Percentiles rank a stretch among this genome's conserved stretches.
Conservation (phyloP, 75 land plant species). For the Isoetes taiwanensis region DNA sequence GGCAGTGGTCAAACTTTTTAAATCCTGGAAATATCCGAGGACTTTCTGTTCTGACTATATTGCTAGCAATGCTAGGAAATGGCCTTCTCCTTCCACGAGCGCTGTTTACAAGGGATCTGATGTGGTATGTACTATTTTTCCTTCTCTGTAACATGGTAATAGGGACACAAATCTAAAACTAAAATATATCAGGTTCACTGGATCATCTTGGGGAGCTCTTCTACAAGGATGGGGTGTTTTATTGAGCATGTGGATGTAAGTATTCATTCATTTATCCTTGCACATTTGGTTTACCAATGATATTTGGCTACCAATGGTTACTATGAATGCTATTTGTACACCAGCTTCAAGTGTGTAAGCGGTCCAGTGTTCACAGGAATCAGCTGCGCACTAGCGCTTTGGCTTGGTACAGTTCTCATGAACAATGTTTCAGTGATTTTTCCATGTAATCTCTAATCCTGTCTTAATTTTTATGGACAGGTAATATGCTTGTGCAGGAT, state of each 20-base stretch:
- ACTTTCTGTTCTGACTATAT: constrained; percentile 55
- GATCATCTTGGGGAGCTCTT: constrained; percentile 70
- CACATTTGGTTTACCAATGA: not conserved
- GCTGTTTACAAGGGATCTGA: constrained; percentile 69
- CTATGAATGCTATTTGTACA: not conserved
- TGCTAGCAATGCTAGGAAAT: constrained; percentile 87
- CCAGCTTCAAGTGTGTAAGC: constrained; percentile 13
- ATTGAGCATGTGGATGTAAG: constrained; percentile 62
- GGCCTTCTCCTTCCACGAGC: constrained; percentile 83
- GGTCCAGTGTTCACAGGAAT: constrained; percentile 11
- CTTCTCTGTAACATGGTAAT: not conserved
- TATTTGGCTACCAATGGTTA: not conserved
- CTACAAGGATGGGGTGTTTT: constrained; percentile 77
- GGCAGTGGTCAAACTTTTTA: constrained; percentile 75
- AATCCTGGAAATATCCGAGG: constrained; percentile 84
- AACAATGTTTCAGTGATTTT: not conserved
- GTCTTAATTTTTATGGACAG: constrained; percentile 7
- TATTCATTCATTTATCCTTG: not conserved
- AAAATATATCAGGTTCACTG: constrained; percentile 60
- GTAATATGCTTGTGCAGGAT: constrained; percentile 20
- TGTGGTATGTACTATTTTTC: constrained; percentile 47
- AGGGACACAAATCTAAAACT: not conserved
- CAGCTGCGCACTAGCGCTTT: constrained; percentile 6
- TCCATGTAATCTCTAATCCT: not conserved
- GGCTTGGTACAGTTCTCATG: constrained; percentile 16